A percentile compares a stretch with the other conserved stretches of the same genome.
phyloP scores from a whole-genome alignment of 2,329 filamentous ascomycete species.

The Calonectria pauciramosa region DNA sequence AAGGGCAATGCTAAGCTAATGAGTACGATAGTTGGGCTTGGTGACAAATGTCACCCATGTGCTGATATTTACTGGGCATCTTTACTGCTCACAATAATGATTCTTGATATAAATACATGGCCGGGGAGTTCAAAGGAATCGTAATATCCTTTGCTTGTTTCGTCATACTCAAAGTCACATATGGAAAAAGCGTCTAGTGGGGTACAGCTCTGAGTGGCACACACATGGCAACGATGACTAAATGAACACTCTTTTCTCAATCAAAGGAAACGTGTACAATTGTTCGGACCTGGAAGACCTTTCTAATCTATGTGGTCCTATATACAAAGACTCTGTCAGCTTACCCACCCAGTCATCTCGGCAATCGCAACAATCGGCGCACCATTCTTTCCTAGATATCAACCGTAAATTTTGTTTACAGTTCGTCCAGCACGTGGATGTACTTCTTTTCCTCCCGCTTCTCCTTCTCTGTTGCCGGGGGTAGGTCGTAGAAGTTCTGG shows the following conservation, averaged over 20 bases:
- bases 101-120: not conserved
- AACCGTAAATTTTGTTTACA: constrained; percentile 64
- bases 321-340: constrained; percentile 46
- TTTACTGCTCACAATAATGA: too few species aligned
- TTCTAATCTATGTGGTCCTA: constrained; percentile 49
- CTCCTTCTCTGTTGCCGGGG: constrained; percentile 94
- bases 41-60: too few species aligned
- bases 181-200: not conserved
- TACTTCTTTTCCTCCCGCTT: constrained; percentile 97
- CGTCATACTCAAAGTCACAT: not conserved
- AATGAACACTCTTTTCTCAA: constrained; percentile 19
- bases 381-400: not conserved
- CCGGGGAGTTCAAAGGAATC: not conserved
- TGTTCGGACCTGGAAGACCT: constrained; percentile 45
- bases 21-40: too few species aligned
- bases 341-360: constrained; percentile 34
- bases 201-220: not conserved
- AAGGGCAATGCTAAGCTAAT: too few species aligned
- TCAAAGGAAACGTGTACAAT: constrained; percentile 48
- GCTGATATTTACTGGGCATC: too few species aligned
- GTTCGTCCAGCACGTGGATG: constrained; percentile 90
- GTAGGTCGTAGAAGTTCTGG: constrained; percentile 90
- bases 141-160: not conserved
- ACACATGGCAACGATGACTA: not conserved
- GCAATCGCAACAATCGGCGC: constrained; percentile 4